Conservation (phyloP, 441 rosid genomes). For the Bruguiera hainesii region DNA sequence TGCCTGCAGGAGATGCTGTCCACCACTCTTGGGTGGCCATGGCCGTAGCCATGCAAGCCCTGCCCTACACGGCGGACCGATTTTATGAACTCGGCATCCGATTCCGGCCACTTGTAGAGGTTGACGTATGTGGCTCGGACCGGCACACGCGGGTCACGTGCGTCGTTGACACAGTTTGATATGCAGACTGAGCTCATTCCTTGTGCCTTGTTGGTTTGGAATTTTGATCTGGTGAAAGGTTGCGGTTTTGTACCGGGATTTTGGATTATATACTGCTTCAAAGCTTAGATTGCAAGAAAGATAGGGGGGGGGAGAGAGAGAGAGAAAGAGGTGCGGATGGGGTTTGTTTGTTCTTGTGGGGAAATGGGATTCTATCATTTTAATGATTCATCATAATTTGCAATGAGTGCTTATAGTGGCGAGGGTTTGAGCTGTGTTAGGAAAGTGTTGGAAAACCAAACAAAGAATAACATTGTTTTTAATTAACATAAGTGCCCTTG, state of each 20-base stretch:
- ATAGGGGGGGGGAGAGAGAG: background rate
- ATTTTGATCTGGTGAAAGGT: background rate
- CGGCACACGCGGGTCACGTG: conserved; percentile 64
- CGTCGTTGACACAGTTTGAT: conserved; percentile 71
- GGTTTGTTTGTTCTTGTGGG: conserved; percentile 7
- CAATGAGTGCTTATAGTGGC: conserved; percentile 13
- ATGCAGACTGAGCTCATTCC: conserved; percentile 78
- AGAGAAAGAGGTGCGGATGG: background rate
- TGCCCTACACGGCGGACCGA: conserved; percentile 38
- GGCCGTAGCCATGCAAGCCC: conserved; percentile 20
- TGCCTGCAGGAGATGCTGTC: conserved; percentile 87
- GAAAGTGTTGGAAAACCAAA: too few species aligned
- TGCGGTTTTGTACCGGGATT: conserved; percentile 15
- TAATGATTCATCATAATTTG: conserved; percentile 35
- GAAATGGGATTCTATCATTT: conserved; percentile 21
- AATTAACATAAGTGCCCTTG: too few species aligned
- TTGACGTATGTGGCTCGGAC: conserved; percentile 73
- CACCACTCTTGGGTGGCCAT: conserved; percentile 54
- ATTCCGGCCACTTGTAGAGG: conserved; percentile 94
- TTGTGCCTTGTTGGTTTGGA: background rate
- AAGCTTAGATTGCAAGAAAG: conserved; percentile 68
- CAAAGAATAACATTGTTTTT: too few species aligned
- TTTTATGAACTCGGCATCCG: conserved; percentile 77
- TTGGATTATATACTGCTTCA: conserved; percentile 16
- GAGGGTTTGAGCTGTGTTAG: too few species aligned